Conservation (phyloP, 371 early-diverging fungal species). For the Rhizopus sp. region DNA sequence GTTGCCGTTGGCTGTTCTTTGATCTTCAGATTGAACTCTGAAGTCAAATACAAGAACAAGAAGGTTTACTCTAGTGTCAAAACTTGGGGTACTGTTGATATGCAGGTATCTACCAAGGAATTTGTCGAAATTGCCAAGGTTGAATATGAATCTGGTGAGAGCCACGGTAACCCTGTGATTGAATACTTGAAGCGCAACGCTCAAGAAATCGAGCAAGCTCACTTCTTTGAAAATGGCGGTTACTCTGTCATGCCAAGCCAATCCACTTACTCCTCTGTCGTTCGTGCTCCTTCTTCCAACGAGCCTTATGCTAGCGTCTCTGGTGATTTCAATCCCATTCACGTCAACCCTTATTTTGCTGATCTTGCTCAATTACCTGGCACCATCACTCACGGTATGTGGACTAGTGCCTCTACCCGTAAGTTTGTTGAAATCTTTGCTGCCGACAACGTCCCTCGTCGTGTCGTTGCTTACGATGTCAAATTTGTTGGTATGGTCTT, state of each 20-base stretch:
- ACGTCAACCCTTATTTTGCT: constrained; percentile 96
- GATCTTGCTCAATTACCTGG: constrained; percentile 90
- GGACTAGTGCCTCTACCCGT: constrained; percentile 94
- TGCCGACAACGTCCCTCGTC: constrained; percentile 92
- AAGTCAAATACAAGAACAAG: constrained; percentile 78
- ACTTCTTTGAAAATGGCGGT: constrained; percentile 85
- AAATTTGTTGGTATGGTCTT: constrained; percentile 86
- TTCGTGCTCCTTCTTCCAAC: constrained; percentile 82
- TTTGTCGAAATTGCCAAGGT: constrained; percentile 84
- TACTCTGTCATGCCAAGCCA: constrained; percentile 91
- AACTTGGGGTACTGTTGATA: constrained; percentile 80
- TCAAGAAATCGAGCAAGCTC: constrained; percentile 79
- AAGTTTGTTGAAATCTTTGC: constrained; percentile 94
- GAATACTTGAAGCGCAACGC: constrained; percentile 83
- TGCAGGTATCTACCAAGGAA: constrained; percentile 86
- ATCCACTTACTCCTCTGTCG: constrained; percentile 81
- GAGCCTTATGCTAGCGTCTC: constrained; percentile 88
- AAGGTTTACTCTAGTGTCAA: constrained; percentile 67
- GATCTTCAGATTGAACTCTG: constrained; percentile 83
- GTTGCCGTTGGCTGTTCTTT: constrained; percentile 74
- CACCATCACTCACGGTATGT: constrained; percentile 98
- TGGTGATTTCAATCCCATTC: constrained; percentile 95
- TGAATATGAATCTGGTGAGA: constrained; percentile 73
- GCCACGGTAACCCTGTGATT: constrained; percentile 80
- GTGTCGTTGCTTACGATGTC: constrained; percentile 82